A percentile compares a stretch with the other conserved stretches of the same genome.
Conservation (phyloP, 345 rosid genomes). For the Durio zibethinus region DNA sequence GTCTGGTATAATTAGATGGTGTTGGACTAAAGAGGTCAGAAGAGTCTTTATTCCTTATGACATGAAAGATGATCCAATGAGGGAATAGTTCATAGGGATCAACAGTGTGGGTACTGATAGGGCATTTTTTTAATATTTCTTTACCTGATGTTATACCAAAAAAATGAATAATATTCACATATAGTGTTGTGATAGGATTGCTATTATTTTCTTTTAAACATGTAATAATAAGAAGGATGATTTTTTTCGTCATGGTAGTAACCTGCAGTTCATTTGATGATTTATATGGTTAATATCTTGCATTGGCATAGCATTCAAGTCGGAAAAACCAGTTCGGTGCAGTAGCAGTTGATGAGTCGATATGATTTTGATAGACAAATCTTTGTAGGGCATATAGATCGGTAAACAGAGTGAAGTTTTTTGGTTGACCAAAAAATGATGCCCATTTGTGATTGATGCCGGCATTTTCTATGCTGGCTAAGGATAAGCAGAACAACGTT, state of each 20-base stretch:
- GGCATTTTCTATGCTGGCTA: conserved; percentile 15
- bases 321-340: neutral
- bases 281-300: neutral
- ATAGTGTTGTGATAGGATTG: conserved; percentile 21
- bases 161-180: conserved; percentile 6
- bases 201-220: conserved; percentile 16
- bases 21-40: conserved; percentile 18
- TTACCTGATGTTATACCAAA: conserved; percentile 24
- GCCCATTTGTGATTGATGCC: conserved; percentile 18
- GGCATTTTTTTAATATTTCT: conserved; percentile 38
- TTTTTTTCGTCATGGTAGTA: neutral
- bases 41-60: conserved; percentile 19
- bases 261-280: neutral
- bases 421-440: neutral
- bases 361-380: conserved; percentile 8
- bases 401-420: neutral
- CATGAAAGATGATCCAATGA: conserved; percentile 9
- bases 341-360: neutral
- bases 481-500: conserved; percentile 13
- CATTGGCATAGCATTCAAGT: neutral
- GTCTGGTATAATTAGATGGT: conserved; percentile 14
- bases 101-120: conserved; percentile 27
- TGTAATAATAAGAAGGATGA: conserved; percentile 27
- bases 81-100: conserved; percentile 29
- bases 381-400: conserved; percentile 9